Base-by-base conservation (phyloP, 495 filamentous ascomycete species). In the Tuber aestivum region DNA sequence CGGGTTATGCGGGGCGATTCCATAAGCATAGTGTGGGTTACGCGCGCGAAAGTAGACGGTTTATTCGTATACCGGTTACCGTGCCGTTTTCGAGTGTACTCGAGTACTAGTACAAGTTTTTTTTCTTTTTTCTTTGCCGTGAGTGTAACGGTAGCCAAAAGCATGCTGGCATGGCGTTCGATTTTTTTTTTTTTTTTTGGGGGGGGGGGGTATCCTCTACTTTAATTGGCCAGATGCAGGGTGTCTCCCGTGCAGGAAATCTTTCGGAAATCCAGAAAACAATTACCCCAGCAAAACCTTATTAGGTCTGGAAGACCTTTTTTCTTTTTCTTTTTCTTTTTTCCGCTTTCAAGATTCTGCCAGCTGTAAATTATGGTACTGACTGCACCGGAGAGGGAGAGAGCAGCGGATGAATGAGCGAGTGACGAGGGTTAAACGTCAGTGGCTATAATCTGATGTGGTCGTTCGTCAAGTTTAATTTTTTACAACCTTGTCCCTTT, bases 231-330 rank as follows among this genome's bases (percentile, higher is more conserved):
- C 50, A 61, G 50, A 61, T 61, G n/a, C 23, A n/a, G n/a, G 50
- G n/a, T 27, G n/a, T 27, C 56, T 35, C 56, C 56, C 56, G 14
- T 65, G 56, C 27, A 65, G 4, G 32, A 35, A 65, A 65, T 16
- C n/a, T n/a, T 32, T 61, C n/a, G 56, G n/a, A 32, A 61, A 61
- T 65, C 56, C 27, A 65, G 56, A 65, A 65, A 65, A 65, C 56
- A 14, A 65, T 65, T 65, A 35, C 56, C 56, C 56, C 56, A 65
- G 12, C 27, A 65, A 32, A 65, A 65, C 56, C 27, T 27, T 27
- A 35, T 32, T 65, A 14, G 12, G 14, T 21, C 16, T 18, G 27
- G 27, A 65, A 7, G 14, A 27, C 27, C 6, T 35, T 65, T 65
- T 65, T 14, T 10, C 50, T 14, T n/a, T 50, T 23, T 48, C 44